Evolutionary conservation across 2,329 filamentous ascomycete species (phyloP).

Genomic region (Truncatella angustata): DNA sequence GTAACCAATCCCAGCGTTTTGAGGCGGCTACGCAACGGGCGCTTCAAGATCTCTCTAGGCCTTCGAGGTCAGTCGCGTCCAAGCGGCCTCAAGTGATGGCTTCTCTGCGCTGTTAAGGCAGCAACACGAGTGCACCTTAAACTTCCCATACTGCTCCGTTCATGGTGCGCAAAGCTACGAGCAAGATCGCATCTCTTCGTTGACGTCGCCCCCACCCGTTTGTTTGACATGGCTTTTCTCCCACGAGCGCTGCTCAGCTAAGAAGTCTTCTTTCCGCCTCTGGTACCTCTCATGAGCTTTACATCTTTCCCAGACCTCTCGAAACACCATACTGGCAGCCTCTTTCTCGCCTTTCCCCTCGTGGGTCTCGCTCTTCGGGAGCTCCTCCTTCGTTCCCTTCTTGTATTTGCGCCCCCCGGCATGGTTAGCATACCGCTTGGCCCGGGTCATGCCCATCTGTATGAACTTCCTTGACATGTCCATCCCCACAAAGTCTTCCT

Average conservation of each 20-base stretch:
- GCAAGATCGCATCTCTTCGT: no score
- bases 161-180: no score
- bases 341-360: conserved; percentile 47
- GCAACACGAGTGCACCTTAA: no score
- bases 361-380: conserved; percentile 43
- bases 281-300: conserved; percentile 41
- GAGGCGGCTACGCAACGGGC: no score
- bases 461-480: conserved; percentile 65
- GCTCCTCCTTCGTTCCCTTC: conserved; percentile 38
- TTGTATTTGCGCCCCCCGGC: conserved; percentile 54
- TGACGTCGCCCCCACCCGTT: not conserved
- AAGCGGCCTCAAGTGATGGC: no score
- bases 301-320: conserved; percentile 46
- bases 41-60: no score
- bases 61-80: no score
- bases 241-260: conserved; percentile 37
- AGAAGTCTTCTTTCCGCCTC: conserved; percentile 41
- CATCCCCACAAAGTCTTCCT: conserved; percentile 60
- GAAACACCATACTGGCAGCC: conserved; percentile 47
- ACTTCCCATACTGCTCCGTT: no score
- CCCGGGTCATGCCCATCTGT: conserved; percentile 65
- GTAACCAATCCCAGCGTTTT: no score
- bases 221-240: not conserved
- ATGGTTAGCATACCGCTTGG: conserved; percentile 57
- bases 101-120: no score